Evolutionary conservation across 2,329 filamentous ascomycete genomes (phyloP).

Genomic region (Fusarium irregulare): DNA sequence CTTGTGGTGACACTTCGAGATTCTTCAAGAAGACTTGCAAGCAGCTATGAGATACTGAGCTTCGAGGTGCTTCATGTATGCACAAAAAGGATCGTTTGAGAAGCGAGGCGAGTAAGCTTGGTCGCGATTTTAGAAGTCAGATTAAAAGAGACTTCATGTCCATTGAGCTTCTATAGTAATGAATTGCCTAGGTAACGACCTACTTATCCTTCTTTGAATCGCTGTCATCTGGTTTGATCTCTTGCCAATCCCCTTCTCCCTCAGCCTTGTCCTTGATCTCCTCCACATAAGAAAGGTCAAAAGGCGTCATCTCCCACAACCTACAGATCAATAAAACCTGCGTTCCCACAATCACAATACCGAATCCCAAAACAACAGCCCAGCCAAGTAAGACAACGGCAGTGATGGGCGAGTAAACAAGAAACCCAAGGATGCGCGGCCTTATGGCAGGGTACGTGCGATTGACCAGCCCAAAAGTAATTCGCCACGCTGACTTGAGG

Average conservation of each 20-base stretch:
- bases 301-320: neutral
- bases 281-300: neutral
- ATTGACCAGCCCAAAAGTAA: slow-evolving; percentile 8
- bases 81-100: neutral
- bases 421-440: slow-evolving; percentile 15
- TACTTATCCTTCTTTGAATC: neutral
- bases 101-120: neutral
- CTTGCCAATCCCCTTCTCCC: neutral
- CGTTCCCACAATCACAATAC: neutral
- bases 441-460: slow-evolving; percentile 20
- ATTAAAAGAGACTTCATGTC: too few relatives aligned
- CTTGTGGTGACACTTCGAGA: slow-evolving; percentile 41
- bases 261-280: neutral
- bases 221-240: neutral
- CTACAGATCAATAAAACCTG: slow-evolving; percentile 5
- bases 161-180: neutral
- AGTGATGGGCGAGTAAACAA: slow-evolving; percentile 9
- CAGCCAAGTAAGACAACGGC: neutral
- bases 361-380: neutral
- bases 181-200: neutral
- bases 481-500: slow-evolving; percentile 18
- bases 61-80: neutral
- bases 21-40: slow-evolving; percentile 32
- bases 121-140: too few relatives aligned
- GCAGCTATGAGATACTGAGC: neutral